Evolutionary conservation across 73 alveolate species (phyloP), one percentile per base, ranked within the genome.

Genomic region (Paramecium tetraurelia): DNA sequence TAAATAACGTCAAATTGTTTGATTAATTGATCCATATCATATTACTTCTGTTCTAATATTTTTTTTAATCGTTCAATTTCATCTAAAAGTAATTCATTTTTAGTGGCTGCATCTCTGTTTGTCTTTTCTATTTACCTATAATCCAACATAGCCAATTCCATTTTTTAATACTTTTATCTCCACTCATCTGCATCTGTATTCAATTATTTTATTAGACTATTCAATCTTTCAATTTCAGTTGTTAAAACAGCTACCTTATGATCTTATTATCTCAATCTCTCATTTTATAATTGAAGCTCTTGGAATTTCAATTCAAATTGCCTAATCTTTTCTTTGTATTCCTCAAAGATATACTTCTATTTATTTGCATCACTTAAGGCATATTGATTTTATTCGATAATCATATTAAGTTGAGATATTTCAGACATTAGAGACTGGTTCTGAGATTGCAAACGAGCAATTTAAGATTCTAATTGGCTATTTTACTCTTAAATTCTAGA

Each of bases 101-200:
- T 80, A 43, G 63, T 12, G 4, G 50, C 77, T 12, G 90, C 70
- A 48, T 80, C 90, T 48, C 90, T 80, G 24, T 80, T 80, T n/a
- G 90, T 80, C 24, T 44, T 80, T 80, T 80, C 90, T 9, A 80
- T 80, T 24, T 80, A 80, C 22, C 90, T 80, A 36, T 80, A 80
- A 22, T 80, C 90, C 90, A 80, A 11, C 21, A 80, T 12, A 3
- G 90, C 75, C 14, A 80, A 40, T 80, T 80, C 90, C 6, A 80
- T 41, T 27, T 76, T 14, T 22, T 33, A 40, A 80, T 80, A 48
- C 31, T 80, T 80, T 80, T 40, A 80, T 80, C 46, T 80, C 90
- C 90, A 80, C 12, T 80, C 70, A 22, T 80, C 90, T 5, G 41
- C 10, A 20, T 80, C 90, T 10, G 75, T 48, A 24, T 40, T 48